Conservation (phyloP, 2,329 filamentous ascomycete genomes). For the Hypoxylon sp. region DNA sequence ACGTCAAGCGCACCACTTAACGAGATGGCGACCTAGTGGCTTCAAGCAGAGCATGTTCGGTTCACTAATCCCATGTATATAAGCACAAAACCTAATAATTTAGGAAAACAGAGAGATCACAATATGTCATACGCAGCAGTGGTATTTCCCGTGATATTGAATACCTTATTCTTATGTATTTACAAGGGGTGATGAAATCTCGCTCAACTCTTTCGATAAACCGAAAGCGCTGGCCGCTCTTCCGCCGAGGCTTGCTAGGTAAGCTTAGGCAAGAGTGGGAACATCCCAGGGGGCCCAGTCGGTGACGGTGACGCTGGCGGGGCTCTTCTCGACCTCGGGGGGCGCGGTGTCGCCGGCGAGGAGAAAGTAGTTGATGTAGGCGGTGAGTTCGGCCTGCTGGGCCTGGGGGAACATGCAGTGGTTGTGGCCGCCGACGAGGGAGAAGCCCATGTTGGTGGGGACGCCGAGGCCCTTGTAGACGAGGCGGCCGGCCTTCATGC, state of each 20-base stretch:
- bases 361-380: slow-evolving; percentile 64
- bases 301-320: slow-evolving; percentile 49
- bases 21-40: too few relatives aligned
- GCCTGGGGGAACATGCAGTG: slow-evolving; percentile 64
- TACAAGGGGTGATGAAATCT: slow-evolving; percentile 13
- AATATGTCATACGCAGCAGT: too few relatives aligned
- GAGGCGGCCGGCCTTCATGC: slow-evolving; percentile 62
- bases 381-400: slow-evolving; percentile 59
- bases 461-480: slow-evolving; percentile 63
- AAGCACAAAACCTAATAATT: too few relatives aligned
- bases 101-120: too few relatives aligned
- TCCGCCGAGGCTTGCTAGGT: too few relatives aligned
- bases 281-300: slow-evolving; percentile 54
- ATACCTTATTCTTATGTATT: too few relatives aligned
- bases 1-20: too few relatives aligned
- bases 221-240: neutral
- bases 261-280: slow-evolving; percentile 46
- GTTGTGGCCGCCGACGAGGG: slow-evolving; percentile 60
- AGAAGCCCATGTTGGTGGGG: slow-evolving; percentile 65
- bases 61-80: too few relatives aligned
- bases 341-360: slow-evolving; percentile 48
- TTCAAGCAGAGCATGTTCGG: too few relatives aligned
- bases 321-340: slow-evolving; percentile 49
- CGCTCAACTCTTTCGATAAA: neutral
- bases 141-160: too few relatives aligned